A percentile compares a stretch with the other conserved stretches of the same genome.
phyloP scores from a whole-genome alignment of 371 early-diverging fungal genomes.

The Rhizopus microsporus region DNA sequence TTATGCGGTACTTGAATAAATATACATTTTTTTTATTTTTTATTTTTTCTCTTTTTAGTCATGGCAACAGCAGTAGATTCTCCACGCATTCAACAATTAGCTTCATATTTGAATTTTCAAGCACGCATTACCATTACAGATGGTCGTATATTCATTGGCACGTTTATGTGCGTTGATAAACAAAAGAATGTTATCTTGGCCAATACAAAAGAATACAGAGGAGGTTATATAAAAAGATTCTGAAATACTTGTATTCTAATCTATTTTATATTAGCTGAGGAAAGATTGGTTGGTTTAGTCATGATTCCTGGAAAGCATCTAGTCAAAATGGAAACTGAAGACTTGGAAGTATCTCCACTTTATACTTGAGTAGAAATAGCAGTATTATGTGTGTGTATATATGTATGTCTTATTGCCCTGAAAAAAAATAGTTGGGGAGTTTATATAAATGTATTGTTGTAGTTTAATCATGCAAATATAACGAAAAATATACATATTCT shows the following conservation, averaged over 20 bases:
- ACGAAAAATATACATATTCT: no score
- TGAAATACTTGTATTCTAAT: not conserved
- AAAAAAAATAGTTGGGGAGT: no score
- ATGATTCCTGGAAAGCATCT: conserved; percentile 90
- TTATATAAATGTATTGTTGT: no score
- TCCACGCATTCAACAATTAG: conserved; percentile 49
- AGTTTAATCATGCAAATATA: no score
- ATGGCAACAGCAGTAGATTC: conserved; percentile 26
- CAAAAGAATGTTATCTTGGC: conserved; percentile 79
- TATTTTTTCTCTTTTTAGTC: conserved; percentile 3
- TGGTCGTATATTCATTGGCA: conserved; percentile 76
- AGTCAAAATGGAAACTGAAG: conserved; percentile 70
- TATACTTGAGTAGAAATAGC: conserved; percentile 16
- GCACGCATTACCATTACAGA: conserved; percentile 71
- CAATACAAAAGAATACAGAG: conserved; percentile 71
- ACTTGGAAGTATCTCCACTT: conserved; percentile 31
- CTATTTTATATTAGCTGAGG: conserved; percentile 44
- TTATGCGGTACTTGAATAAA: no score
- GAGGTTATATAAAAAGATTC: conserved; percentile 40
- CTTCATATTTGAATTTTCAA: conserved; percentile 62
- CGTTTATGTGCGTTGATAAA: conserved; percentile 82
- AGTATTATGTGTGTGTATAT: no score
- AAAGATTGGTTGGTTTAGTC: conserved; percentile 77
- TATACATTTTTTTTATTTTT: not conserved
- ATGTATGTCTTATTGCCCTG: no score